Percentiles rank a stretch among this genome's conserved stretches.
These are phyloP conservation scores for Hepatocystis sp. DNA, from an alignment of 169 alveolate genomes.

Conservation along the genomic window DNA sequence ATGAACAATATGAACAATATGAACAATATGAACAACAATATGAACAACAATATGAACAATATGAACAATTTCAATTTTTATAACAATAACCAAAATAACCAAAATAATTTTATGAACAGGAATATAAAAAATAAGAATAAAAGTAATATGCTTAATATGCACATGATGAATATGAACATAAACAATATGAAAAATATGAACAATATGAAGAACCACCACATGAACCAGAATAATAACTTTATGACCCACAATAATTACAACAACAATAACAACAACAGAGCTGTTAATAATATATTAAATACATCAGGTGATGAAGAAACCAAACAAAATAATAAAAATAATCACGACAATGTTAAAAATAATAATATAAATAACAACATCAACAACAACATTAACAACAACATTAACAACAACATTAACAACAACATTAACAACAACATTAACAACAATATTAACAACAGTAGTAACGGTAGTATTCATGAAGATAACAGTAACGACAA, in stretches of 20 bases:
- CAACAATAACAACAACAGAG: not conserved
- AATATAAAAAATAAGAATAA: conserved; percentile 40
- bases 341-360: no score
- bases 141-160: conserved; percentile 8
- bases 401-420: not conserved
- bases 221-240: not conserved
- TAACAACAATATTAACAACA: no score
- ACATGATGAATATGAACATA: not conserved
- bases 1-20: no score
- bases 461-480: conserved; percentile 6
- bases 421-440: not conserved
- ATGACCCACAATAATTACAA: no score
- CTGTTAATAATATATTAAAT: no score
- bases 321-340: no score
- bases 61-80: conserved; percentile 38
- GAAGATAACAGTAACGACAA: not conserved
- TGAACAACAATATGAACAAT: no score
- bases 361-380: not conserved
- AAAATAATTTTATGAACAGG: conserved; percentile 29
- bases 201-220: not conserved
- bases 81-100: not conserved
- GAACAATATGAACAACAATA: no score
- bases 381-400: not conserved
- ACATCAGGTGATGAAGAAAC: no score
- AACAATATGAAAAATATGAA: conserved; percentile 5